Base-by-base conservation (phyloP, 768 basidiomycete genomes). In the Pleurotus platypus region DNA sequence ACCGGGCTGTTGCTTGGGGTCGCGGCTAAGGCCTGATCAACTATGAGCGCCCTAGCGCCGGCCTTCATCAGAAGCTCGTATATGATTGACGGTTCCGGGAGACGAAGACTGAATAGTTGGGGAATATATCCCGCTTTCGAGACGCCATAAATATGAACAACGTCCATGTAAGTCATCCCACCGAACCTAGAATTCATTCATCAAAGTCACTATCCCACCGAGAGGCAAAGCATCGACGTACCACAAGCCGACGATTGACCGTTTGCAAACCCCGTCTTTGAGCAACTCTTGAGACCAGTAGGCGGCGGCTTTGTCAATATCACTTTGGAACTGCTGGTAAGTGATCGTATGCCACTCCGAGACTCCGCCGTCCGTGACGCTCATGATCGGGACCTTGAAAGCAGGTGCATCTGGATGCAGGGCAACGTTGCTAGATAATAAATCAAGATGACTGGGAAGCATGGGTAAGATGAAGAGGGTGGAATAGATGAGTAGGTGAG, bases 61-160 rank as follows among this genome's bases (percentile, higher is more conserved):
- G 82, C 80, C 62, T 71, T 80, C 35, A 64, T 66, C 45, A 88
- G 77, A n/a, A 88, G 72, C 60, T 87, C 84, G 59, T 77, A 78
- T 63, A 87, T 75, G 43, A 87, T 81, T 18, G 76, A 78, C 37
- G 83, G 78, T 58, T 77, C 82, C 24, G 83, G 83, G 16, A 85
- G 75, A 37, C 82, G 79, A 56, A 83, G 71, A 61, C 80, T 83
- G 67, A 88, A 85, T 27, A 87, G 70, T 58, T 87, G 87, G 0
- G 86, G 87, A 58, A 86, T 68, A 65, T 82, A 88, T 2, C 86
- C 85, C n/a, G 84, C 84, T 61, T 84, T 73, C 3, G 83, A 79
- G 57, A 88, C 69, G 49, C 81, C 81, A 61, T 86, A 87, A 58
- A 88, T 81, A 56, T 84, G 78, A 27, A 86, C 70, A 35, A 82